These are phyloP conservation scores for Didymella arachidicola DNA, from an alignment of 2,329 filamentous ascomycete species.

Conservation along the genomic window DNA sequence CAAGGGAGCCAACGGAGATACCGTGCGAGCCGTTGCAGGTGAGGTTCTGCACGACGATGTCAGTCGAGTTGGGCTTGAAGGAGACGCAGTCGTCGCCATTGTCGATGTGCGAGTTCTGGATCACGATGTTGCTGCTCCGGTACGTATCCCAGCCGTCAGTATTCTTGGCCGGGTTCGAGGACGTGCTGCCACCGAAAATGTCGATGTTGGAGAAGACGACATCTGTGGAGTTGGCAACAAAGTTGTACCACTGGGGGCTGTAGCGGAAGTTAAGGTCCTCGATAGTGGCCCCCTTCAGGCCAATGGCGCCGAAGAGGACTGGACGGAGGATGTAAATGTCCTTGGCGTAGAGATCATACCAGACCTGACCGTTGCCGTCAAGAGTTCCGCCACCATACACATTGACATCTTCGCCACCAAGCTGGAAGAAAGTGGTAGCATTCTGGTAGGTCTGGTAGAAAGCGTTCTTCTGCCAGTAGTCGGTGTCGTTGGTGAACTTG, in stretches of 20 bases:
- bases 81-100: constrained; percentile 76
- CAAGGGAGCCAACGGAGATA: constrained; percentile 75
- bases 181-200: constrained; percentile 64
- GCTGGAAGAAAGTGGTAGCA: constrained; percentile 70
- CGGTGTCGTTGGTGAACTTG: constrained; percentile 70
- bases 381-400: constrained; percentile 71
- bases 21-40: constrained; percentile 75
- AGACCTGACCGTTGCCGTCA: constrained; percentile 70
- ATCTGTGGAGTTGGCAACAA: constrained; percentile 71
- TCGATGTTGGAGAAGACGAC: constrained; percentile 70
- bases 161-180: constrained; percentile 66
- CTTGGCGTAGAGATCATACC: constrained; percentile 69
- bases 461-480: constrained; percentile 71
- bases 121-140: constrained; percentile 67
- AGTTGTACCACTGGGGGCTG: constrained; percentile 68
- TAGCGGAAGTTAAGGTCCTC: constrained; percentile 68
- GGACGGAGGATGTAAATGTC: constrained; percentile 67
- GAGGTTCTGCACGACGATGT: constrained; percentile 72
- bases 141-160: constrained; percentile 72
- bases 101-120: constrained; percentile 70
- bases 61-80: constrained; percentile 77
- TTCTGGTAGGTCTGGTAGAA: constrained; percentile 73
- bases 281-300: constrained; percentile 65
- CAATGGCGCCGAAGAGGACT: constrained; percentile 65
- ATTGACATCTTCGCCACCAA: constrained; percentile 71